Conservation (phyloP, 1,284 basidiomycete genomes). For the Polyporus tsugae region DNA sequence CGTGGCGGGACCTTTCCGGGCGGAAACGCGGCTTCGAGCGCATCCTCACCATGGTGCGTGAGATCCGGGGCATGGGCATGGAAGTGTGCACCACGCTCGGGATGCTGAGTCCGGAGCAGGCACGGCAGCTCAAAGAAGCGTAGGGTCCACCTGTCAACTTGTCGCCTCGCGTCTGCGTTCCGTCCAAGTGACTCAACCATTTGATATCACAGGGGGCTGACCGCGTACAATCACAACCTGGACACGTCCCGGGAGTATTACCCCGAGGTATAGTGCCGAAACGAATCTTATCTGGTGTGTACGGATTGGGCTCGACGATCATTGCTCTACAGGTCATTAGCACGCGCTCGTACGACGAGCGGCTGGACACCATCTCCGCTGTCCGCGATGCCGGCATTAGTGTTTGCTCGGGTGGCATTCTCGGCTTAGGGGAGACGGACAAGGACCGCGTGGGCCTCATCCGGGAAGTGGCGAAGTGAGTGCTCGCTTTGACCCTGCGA, state of each 20-base stretch:
- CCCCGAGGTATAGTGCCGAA: constrained; percentile 67
- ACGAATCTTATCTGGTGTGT: neutral
- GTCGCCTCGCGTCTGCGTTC: constrained; percentile 3
- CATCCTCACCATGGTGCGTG: constrained; percentile 93
- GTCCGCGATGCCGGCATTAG: constrained; percentile 96
- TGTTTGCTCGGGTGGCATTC: constrained; percentile 96
- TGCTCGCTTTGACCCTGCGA: constrained; percentile 18
- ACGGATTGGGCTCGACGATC: constrained; percentile 13
- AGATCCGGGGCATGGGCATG: constrained; percentile 92
- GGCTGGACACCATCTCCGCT: constrained; percentile 88
- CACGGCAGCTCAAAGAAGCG: constrained; percentile 93
- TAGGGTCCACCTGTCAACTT: constrained; percentile 39
- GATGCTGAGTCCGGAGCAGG: constrained; percentile 96
- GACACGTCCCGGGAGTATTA: constrained; percentile 99
- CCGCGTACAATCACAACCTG: constrained; percentile 98
- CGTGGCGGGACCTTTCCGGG: constrained; percentile 97
- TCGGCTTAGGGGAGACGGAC: constrained; percentile 94
- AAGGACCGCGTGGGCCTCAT: constrained; percentile 94
- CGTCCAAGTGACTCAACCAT: constrained; percentile 10
- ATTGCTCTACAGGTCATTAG: constrained; percentile 81
- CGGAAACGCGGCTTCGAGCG: constrained; percentile 95
- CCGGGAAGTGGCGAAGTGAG: constrained; percentile 90
- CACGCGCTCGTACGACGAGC: constrained; percentile 93
- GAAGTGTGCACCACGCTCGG: constrained; percentile 99
- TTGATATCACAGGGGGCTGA: constrained; percentile 72